Percentiles rank a stretch among this genome's conserved stretches.
These are phyloP conservation scores for Phaffomyces antillensis DNA, from an alignment of 805 yeast genomes.

Conservation along the genomic window DNA sequence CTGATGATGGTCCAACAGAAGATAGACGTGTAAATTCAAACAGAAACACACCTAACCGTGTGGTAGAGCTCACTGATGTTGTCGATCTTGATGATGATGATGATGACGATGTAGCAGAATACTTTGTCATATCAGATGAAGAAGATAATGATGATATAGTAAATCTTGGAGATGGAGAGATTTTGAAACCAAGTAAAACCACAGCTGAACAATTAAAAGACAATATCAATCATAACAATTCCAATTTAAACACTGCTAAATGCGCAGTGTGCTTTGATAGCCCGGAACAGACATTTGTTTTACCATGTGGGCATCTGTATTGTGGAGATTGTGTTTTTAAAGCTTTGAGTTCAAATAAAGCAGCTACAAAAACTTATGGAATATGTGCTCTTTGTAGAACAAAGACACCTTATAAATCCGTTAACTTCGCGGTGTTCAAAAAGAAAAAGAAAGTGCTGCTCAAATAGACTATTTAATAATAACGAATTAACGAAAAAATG, in stretches of 20 bases:
- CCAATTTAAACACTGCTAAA: constrained; percentile 12
- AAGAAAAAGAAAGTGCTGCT: constrained; percentile 20
- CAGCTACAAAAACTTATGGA: constrained; percentile 25
- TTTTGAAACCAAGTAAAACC: constrained; percentile 19
- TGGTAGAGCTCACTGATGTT: neutral
- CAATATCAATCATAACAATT: constrained; percentile 6
- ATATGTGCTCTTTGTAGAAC: constrained; percentile 38
- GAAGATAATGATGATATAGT: constrained; percentile 10
- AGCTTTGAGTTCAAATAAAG: constrained; percentile 31
- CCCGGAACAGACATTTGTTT: constrained; percentile 39
- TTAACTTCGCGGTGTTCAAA: constrained; percentile 26
- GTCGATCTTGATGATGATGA: constrained; percentile 6
- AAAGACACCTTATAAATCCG: constrained; percentile 26
- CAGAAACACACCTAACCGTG: neutral
- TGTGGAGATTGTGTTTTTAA: constrained; percentile 48
- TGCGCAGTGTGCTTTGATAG: constrained; percentile 55
- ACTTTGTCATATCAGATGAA: neutral
- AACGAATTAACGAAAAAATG: too few relatives aligned
- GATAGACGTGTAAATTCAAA: neutral
- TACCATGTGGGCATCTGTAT: constrained; percentile 53
- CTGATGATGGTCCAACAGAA: constrained; percentile 8
- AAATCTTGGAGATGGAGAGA: constrained; percentile 3
- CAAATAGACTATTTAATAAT: neutral
- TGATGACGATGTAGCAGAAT: constrained; percentile 6
- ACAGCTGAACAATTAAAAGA: constrained; percentile 27